Conservation (phyloP, 805 yeast genomes). For the Candida qinlingensis region DNA sequence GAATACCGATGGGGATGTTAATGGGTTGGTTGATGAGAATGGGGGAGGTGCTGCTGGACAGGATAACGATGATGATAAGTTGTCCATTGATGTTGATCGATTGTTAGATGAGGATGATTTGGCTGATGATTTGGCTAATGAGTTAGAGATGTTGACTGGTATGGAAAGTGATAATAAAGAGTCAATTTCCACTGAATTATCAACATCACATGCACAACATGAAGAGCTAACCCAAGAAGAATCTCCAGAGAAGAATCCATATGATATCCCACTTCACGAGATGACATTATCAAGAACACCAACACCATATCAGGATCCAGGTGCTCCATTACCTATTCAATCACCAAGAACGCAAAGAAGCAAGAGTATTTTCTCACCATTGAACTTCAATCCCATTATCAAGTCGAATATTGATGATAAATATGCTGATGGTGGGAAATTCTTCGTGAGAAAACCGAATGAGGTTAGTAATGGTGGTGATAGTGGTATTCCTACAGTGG, state of each 20-base stretch:
- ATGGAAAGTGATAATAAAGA: background rate
- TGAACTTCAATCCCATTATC: constrained; percentile 75
- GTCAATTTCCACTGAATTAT: too few species aligned
- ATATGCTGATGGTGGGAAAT: constrained; percentile 87
- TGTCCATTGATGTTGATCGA: constrained; percentile 25
- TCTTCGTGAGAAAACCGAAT: constrained; percentile 44
- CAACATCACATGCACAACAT: too few species aligned
- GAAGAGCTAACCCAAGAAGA: background rate
- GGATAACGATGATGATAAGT: constrained; percentile 22
- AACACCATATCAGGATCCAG: constrained; percentile 65
- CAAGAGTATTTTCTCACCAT: constrained; percentile 74
- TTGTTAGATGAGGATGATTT: constrained; percentile 27
- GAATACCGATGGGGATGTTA: too few species aligned
- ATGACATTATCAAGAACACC: constrained; percentile 51
- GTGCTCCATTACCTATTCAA: constrained; percentile 69
- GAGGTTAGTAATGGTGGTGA: constrained; percentile 21
- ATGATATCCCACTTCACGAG: constrained; percentile 55
- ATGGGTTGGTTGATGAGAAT: background rate
- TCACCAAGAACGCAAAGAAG: constrained; percentile 37
- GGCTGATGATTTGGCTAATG: constrained; percentile 33
- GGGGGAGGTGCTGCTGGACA: constrained; percentile 13
- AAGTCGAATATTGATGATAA: constrained; percentile 76
- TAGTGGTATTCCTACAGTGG: constrained; percentile 11
- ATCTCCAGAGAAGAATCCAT: constrained; percentile 11
- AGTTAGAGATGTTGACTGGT: constrained; percentile 16